Conservation (phyloP, 257 asterid species). For the Plantago elongata region DNA sequence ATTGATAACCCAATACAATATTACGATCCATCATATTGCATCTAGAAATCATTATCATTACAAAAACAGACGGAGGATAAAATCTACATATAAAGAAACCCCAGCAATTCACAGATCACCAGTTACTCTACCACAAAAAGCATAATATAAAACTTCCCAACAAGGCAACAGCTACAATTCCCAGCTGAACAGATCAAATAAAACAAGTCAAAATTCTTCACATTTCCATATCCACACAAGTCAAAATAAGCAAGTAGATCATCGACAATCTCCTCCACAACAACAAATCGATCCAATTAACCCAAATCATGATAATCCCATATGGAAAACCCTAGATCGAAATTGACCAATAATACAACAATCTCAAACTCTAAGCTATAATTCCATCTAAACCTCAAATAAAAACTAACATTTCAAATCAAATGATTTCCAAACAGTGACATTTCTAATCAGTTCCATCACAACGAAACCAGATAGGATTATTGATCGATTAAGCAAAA, state of each 20-base stretch:
- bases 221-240: slow-evolving; percentile 17
- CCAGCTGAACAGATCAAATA: slow-evolving; percentile 11
- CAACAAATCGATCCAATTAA: slow-evolving; percentile 27
- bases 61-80: too few species aligned
- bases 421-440: not conserved
- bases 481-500: not conserved
- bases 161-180: slow-evolving; percentile 11
- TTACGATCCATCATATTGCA: too few species aligned
- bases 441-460: not conserved
- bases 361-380: slow-evolving; percentile 9
- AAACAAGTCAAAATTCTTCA: slow-evolving; percentile 15
- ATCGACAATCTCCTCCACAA: not conserved
- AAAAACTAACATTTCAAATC: not conserved
- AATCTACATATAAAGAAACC: slow-evolving; percentile 2
- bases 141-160: slow-evolving; percentile 13
- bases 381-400: slow-evolving; percentile 14
- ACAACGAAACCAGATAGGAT: not conserved
- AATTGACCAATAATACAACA: slow-evolving; percentile 20
- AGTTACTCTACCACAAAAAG: slow-evolving; percentile 17
- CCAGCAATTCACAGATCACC: slow-evolving; percentile 13
- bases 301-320: slow-evolving; percentile 15
- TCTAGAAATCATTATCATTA: too few species aligned
- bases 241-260: slow-evolving; percentile 9
- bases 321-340: slow-evolving; percentile 43
- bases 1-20: not conserved